Percentiles rank a stretch among this genome's conserved stretches.
phyloP scores from a whole-genome alignment of 352 stramenopile genomes.

The Thalassiosira tumida region DNA sequence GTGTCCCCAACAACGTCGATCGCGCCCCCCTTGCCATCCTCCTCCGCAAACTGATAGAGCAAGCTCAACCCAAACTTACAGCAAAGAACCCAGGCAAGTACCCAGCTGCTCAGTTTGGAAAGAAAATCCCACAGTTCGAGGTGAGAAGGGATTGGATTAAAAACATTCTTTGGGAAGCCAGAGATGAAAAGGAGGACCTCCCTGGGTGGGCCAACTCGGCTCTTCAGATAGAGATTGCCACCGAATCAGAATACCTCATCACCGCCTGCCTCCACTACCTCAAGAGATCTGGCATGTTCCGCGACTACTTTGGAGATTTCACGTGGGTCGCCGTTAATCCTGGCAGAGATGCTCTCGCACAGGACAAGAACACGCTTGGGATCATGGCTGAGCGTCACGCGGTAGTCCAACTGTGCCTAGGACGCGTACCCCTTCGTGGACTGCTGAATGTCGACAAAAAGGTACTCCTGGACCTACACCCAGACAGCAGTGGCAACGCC shows the following conservation, averaged over 20 bases:
- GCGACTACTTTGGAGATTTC: slow-evolving; percentile 4
- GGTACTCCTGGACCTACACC: not conserved
- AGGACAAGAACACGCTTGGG: slow-evolving; percentile 1
- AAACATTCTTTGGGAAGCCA: slow-evolving; percentile 2
- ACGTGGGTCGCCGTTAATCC: not conserved
- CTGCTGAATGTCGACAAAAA: not conserved
- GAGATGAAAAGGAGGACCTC: slow-evolving; percentile 2
- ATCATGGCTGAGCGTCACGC: not conserved
- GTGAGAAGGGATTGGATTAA: not conserved
- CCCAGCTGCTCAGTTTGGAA: not conserved
- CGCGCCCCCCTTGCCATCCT: not conserved
- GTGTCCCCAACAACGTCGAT: slow-evolving; percentile 11
- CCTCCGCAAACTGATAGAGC: not conserved
- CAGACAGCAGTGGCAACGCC: not conserved
- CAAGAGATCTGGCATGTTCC: not conserved
- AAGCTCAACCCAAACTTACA: not conserved
- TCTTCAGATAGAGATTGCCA: not conserved
- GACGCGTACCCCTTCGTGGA: not conserved
- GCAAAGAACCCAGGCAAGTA: not conserved
- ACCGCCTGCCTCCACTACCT: not conserved
- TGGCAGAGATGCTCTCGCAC: not conserved
- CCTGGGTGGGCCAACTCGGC: not conserved
- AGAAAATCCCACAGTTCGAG: not conserved
- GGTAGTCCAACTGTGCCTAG: not conserved
- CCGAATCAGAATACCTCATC: not conserved